These are phyloP conservation scores for Globisporangium acanthophoron DNA, from an alignment of 352 stramenopile species.

Conservation along the genomic window DNA sequence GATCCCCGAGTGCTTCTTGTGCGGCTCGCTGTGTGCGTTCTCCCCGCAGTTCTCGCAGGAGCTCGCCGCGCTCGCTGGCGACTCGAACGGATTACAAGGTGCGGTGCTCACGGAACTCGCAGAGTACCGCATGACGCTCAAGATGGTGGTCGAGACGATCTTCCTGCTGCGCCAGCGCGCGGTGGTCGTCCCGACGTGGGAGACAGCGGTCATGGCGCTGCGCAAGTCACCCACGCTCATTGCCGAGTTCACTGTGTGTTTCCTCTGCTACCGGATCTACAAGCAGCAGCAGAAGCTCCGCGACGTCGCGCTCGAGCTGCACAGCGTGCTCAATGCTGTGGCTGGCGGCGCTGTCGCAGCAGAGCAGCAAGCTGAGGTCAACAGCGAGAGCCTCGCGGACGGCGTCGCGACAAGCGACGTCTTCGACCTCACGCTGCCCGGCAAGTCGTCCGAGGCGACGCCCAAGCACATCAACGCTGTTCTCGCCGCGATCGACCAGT, in stretches of 20 bases:
- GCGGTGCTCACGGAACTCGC: slow-evolving; percentile 28
- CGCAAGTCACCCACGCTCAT: slow-evolving; percentile 24
- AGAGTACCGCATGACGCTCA: slow-evolving; percentile 73
- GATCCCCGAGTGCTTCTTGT: slow-evolving; percentile 47
- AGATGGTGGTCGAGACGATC: slow-evolving; percentile 70
- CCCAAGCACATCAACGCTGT: neutral
- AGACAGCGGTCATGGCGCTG: slow-evolving; percentile 39
- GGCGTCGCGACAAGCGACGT: slow-evolving; percentile 8
- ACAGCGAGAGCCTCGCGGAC: neutral
- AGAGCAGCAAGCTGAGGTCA: neutral
- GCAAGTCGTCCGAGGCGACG: neutral
- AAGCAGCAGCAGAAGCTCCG: slow-evolving; percentile 58
- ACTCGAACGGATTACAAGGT: slow-evolving; percentile 16
- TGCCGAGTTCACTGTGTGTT: slow-evolving; percentile 61
- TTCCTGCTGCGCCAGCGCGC: slow-evolving; percentile 62
- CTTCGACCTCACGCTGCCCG: slow-evolving; percentile 12
- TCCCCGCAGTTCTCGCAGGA: slow-evolving; percentile 31
- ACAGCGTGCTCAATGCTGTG: slow-evolving; percentile 15
- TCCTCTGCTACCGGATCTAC: slow-evolving; percentile 73
- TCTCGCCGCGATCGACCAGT: slow-evolving; percentile 12
- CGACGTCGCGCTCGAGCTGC: slow-evolving; percentile 38
- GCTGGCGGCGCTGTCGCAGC: neutral
- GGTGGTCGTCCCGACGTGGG: slow-evolving; percentile 44
- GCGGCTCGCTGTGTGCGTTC: slow-evolving; percentile 48
- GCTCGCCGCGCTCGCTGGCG: slow-evolving; percentile 25